Conservation (phyloP, 208 protist species). For the Leishmania gerbilli region DNA sequence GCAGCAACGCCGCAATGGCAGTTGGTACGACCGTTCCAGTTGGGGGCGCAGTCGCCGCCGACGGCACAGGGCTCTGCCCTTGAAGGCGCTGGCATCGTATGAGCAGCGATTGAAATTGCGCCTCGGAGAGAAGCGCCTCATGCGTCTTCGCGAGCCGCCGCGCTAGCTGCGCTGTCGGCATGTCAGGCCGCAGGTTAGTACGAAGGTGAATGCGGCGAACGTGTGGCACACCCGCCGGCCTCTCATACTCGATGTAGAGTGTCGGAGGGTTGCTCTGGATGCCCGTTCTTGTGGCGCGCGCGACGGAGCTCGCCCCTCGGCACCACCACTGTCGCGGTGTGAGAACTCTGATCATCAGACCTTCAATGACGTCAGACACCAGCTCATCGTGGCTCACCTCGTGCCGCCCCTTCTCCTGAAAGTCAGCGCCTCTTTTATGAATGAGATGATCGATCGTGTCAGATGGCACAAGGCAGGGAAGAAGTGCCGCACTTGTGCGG, state of each 20-base stretch:
- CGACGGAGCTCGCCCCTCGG: neutral
- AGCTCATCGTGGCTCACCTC: conserved; percentile 54
- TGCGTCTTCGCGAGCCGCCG: conserved; percentile 58
- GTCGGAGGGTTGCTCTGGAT: conserved; percentile 38
- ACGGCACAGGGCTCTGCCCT: neutral
- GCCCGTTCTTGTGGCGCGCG: conserved; percentile 36
- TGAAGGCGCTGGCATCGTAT: conserved; percentile 65
- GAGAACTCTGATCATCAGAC: conserved; percentile 50
- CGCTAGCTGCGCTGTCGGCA: conserved; percentile 51
- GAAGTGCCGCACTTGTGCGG: conserved; percentile 71
- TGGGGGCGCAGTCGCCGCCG: neutral
- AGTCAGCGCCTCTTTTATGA: conserved; percentile 29
- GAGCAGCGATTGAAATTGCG: conserved; percentile 58
- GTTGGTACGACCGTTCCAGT: neutral
- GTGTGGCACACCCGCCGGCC: conserved; percentile 13
- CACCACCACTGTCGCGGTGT: conserved; percentile 70
- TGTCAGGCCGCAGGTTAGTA: conserved; percentile 27
- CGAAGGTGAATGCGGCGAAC: conserved; percentile 50
- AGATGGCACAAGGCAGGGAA: conserved; percentile 52
- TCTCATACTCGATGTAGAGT: conserved; percentile 68
- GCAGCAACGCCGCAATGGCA: neutral
- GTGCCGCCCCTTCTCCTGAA: conserved; percentile 21
- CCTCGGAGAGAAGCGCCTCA: conserved; percentile 59
- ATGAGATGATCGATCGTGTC: conserved; percentile 37
- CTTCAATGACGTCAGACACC: conserved; percentile 37